Evolutionary conservation across 2,329 filamentous ascomycete genomes (phyloP), one percentile per base, ranked within the genome.

Genomic region (Macrophomina pseudophaseolina): DNA sequence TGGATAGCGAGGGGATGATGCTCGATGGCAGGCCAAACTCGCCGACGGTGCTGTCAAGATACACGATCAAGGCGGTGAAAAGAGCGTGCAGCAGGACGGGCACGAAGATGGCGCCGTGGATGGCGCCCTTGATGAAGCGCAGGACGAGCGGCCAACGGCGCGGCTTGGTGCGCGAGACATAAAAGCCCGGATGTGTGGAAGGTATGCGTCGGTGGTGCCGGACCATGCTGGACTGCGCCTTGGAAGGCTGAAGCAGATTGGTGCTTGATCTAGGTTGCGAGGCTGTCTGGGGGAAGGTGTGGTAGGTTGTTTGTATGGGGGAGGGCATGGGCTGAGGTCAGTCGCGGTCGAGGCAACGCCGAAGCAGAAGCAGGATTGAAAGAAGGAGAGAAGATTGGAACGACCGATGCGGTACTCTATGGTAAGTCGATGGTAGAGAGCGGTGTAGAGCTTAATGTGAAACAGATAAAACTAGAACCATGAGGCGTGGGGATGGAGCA

Each of bases 111-210:
- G 85, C 83, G 66, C 76, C 78, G 74, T 90, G 88, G 65, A 90
- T 85, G 3, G 87, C 86, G 59, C 88, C 88, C 74, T 89, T 89
- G 74, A 86, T 83, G 76, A 90, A 88, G 68, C 88, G 84, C 51
- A 90, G 81, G 16, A 89, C 87, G 5, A 90, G 80, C 16, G 88
- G 88, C 81, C 87, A 85, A 76, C 88, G 86, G 4, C 80, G 75
- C 32, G 82, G 82, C 71, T 84, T 84, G 54, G 76, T 78, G 68
- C 82, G 80, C 44, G 77, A 75, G 16, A 78, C 77, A 69, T 83
- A 75, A 58, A 81, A 81, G 48, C 81, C 75, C 2, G 82, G 81
- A 69, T 81, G 82, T 3, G 80, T 83, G 16, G 80, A 76, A 2
- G 64, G 44, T 14, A 46, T 51, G n/a, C 70, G 72, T 56, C 75